Percentiles rank a stretch among this genome's conserved stretches.
These are phyloP conservation scores for Pseudomassariella vexata DNA, from an alignment of 2,329 filamentous ascomycete genomes.

Conservation along the genomic window DNA sequence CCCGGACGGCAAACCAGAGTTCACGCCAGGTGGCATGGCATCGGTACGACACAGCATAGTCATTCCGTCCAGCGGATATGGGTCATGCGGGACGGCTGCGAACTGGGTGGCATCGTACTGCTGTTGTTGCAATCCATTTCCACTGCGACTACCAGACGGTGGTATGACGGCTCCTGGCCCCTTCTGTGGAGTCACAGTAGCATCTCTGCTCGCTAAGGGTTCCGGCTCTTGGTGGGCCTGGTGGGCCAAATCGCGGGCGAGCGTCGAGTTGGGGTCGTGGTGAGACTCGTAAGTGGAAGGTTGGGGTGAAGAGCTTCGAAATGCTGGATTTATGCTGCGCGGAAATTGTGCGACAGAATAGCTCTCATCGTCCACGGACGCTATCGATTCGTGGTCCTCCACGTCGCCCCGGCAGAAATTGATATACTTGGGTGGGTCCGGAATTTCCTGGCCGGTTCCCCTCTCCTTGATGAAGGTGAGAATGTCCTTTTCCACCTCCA, in stretches of 20 bases:
- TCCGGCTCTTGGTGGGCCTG: constrained; percentile 38
- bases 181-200: constrained; percentile 32
- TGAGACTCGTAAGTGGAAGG: constrained; percentile 91
- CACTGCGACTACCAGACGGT: constrained; percentile 14
- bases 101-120: constrained; percentile 53
- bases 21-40: constrained; percentile 34
- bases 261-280: constrained; percentile 72
- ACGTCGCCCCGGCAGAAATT: constrained; percentile 93
- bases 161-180: constrained; percentile 11
- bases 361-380: constrained; percentile 71
- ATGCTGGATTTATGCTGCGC: constrained; percentile 89
- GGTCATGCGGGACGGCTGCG: constrained; percentile 76
- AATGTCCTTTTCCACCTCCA: constrained; percentile 97
- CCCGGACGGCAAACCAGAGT: too few relatives aligned
- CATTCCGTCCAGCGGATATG: constrained; percentile 93
- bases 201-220: constrained; percentile 46
- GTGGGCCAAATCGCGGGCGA: constrained; percentile 65
- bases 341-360: constrained; percentile 97
- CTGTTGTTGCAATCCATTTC: constrained; percentile 24
- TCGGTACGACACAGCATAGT: constrained; percentile 89
- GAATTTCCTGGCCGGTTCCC: constrained; percentile 95
- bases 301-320: constrained; percentile 91
- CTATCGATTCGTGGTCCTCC: constrained; percentile 73
- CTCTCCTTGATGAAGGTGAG: constrained; percentile 77
- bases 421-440: constrained; percentile 95